Percentiles rank a stretch among this genome's conserved stretches.
phyloP scores from a whole-genome alignment of 306 rosid genomes.

The Acacia confusa region DNA sequence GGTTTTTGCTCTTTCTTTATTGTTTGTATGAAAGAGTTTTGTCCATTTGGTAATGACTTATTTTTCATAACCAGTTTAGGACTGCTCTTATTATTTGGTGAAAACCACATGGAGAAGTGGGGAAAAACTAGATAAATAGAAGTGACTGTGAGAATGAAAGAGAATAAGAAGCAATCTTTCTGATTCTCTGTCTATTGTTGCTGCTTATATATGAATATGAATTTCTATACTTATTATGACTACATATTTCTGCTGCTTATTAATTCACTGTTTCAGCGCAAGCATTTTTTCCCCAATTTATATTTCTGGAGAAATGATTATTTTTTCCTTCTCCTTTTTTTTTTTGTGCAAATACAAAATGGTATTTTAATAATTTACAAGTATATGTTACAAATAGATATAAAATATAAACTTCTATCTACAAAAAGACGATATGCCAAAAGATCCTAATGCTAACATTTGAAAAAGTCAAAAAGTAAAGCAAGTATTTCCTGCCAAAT shows the following conservation, averaged over 20 bases:
- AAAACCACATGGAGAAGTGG: conserved; percentile 20
- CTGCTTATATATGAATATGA: conserved; percentile 21
- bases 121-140: not conserved
- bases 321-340: not conserved
- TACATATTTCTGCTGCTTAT: not conserved
- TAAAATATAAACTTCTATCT: no score
- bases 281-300: not conserved
- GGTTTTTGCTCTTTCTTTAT: not conserved
- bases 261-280: not conserved
- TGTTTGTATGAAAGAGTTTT: conserved; percentile 34
- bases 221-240: not conserved
- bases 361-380: no score
- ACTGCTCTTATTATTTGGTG: conserved; percentile 12
- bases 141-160: not conserved
- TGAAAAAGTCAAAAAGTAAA: no score
- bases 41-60: conserved; percentile 33
- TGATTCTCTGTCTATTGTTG: conserved; percentile 28
- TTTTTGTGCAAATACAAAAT: not conserved
- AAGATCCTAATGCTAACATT: no score
- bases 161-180: conserved; percentile 3
- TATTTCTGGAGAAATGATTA: not conserved
- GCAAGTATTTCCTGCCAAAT: no score
- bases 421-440: no score
- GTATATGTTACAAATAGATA: no score
- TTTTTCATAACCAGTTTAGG: conserved; percentile 32